Base-by-base conservation (phyloP, 257 asterid species). In the Nicotiana knightiana region DNA sequence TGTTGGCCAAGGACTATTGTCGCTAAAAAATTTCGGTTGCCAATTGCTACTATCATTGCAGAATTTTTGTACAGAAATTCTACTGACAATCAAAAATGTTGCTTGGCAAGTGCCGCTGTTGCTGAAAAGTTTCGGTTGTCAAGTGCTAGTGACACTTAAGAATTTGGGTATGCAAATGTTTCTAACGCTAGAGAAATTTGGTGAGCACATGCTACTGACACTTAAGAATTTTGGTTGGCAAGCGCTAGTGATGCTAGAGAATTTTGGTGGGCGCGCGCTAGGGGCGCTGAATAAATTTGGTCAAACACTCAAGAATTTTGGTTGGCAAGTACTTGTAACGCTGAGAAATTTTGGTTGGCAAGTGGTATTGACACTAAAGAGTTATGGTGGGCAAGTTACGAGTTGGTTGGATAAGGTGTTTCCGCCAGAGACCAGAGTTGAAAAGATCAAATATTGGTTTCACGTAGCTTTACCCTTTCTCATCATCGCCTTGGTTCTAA, bases 391-490 rank as follows among this genome's bases (percentile, higher is more conserved):
- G 4, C 26, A 79, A 46, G 67, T 81, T 1, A 1, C 82, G 64
- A 82, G 54, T 8, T 88, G 93, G 91, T 57, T 88, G 6, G 86
- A 87, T 77, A n/a, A 67, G 7, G 81, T 75, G 11, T 81, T 87
- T 30, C 85, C 92, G 43, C 88, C 86, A 53, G 92, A 84, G 4
- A 89, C 92, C 8, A 83, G 90, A 81, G 81, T 68, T 0, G 88
- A 86, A 3, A 85, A 85, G 85, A 33, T 90, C 71, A 26, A 58
- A 35, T 57, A 81, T 37, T 85, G 85, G 87, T 8, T 86, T 81
- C 75, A 76, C 11, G 13, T 81, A 2, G 86, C 79, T 51, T 28
- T 37, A 28, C 85, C 83, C 0, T 82, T 21, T 77, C 0, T 88
- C 59, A 28, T 77, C 18, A n/a, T 65, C 8, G 84, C 81, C 18